A percentile compares a stretch with the other conserved stretches of the same genome.
phyloP scores from a whole-genome alignment of 768 basidiomycete genomes.

The Boletellus ananas region DNA sequence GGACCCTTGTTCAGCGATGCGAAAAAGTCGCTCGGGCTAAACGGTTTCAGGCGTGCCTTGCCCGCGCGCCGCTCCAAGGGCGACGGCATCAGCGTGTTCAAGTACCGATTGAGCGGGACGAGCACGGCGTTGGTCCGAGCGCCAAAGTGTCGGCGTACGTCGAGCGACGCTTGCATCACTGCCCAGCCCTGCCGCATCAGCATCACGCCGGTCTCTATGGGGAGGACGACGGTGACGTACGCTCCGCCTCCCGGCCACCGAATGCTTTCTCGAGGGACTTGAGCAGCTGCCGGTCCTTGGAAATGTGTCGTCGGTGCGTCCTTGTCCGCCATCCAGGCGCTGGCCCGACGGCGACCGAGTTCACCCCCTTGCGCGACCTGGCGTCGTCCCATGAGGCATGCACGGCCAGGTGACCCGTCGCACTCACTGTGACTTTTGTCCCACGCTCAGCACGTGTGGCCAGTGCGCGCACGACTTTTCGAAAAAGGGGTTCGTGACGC shows the following conservation, averaged over 20 bases:
- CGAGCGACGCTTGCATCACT: slow-evolving; percentile 63
- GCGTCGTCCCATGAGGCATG: background rate
- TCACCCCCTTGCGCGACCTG: slow-evolving; percentile 7
- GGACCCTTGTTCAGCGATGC: slow-evolving; percentile 69
- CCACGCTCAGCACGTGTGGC: slow-evolving; percentile 79
- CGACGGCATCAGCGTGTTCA: slow-evolving; percentile 80
- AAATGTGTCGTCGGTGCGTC: slow-evolving; percentile 78
- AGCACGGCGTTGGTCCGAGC: slow-evolving; percentile 82
- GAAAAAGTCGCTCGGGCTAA: slow-evolving; percentile 66
- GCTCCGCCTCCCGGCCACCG: slow-evolving; percentile 42
- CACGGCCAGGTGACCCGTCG: background rate
- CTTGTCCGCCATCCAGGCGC: slow-evolving; percentile 72
- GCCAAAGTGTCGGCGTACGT: slow-evolving; percentile 76
- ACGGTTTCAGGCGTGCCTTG: slow-evolving; percentile 55
- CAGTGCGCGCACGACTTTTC: slow-evolving; percentile 77
- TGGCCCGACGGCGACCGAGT: slow-evolving; percentile 41
- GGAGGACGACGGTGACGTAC: slow-evolving; percentile 37
- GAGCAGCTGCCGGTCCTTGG: slow-evolving; percentile 75
- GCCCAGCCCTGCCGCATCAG: background rate
- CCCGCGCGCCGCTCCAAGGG: slow-evolving; percentile 41
- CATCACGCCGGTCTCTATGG: background rate
- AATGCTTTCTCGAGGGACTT: slow-evolving; percentile 67
- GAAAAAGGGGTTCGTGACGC: slow-evolving; percentile 88
- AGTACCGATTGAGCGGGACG: slow-evolving; percentile 87
- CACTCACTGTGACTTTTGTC: slow-evolving; percentile 45